phyloP scores from a whole-genome alignment of 108 stramenopile species.

The Mediolabrus comicus region DNA sequence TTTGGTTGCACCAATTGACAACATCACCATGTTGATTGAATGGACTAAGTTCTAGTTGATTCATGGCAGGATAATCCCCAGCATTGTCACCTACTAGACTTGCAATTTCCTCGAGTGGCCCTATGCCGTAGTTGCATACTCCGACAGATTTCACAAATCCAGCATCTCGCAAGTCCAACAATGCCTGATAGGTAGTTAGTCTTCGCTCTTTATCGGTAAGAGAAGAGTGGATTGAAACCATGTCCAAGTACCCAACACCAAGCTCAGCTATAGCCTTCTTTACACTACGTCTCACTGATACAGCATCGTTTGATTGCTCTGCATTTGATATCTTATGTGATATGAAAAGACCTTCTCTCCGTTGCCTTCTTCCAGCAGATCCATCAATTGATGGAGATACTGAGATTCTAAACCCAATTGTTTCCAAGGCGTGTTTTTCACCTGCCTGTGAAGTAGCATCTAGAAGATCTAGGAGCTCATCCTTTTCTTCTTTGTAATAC shows the following conservation, averaged over 20 bases:
- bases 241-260: constrained; percentile 56
- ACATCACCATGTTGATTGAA: constrained; percentile 70
- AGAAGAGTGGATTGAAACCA: constrained; percentile 74
- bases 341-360: constrained; percentile 56
- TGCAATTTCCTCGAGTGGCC: constrained; percentile 59
- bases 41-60: constrained; percentile 74
- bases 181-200: constrained; percentile 54
- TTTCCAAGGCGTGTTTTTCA: constrained; percentile 21
- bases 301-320: constrained; percentile 61
- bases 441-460: constrained; percentile 19
- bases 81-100: constrained; percentile 3
- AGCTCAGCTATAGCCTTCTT: constrained; percentile 29
- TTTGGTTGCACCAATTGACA: constrained; percentile 47
- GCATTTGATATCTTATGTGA: constrained; percentile 75
- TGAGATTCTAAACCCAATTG: neutral
- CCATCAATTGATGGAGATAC: constrained; percentile 29
- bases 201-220: constrained; percentile 51
- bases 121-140: constrained; percentile 76
- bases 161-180: constrained; percentile 55
- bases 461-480: constrained; percentile 34
- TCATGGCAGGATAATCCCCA: constrained; percentile 53
- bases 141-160: constrained; percentile 62
- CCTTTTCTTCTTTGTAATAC: constrained; percentile 27
- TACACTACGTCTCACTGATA: constrained; percentile 36
- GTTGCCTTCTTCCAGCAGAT: constrained; percentile 17